Evolutionary conservation across 768 basidiomycete genomes (phyloP).

Genomic region (Gyrodon lividus): DNA sequence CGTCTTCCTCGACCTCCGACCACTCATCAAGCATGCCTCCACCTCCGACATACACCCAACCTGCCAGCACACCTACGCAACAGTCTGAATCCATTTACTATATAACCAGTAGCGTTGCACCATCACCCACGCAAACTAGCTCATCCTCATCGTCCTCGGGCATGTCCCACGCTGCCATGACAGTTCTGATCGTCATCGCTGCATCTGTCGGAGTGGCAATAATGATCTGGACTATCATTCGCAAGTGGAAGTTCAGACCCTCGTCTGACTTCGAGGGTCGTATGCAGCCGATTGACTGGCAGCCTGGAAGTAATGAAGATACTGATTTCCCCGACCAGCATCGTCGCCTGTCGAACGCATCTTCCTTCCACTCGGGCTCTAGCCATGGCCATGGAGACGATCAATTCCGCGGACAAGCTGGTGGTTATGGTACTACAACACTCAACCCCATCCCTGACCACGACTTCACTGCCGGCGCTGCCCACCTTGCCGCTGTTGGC

Average conservation of each 20-base stretch:
- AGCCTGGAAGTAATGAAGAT: conserved; percentile 55
- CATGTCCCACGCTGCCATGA: conserved; percentile 45
- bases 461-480: conserved; percentile 69
- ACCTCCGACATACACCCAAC: conserved; percentile 11
- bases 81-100: conserved; percentile 55
- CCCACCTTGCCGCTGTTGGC: conserved; percentile 62
- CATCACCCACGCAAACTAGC: conserved; percentile 23
- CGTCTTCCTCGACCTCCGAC: conserved; percentile 16
- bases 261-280: conserved; percentile 81
- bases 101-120: conserved; percentile 16
- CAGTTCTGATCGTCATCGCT: conserved; percentile 68
- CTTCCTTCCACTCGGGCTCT: conserved; percentile 64
- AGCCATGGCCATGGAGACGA: conserved; percentile 37
- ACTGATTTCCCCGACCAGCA: conserved; percentile 45
- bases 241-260: conserved; percentile 87
- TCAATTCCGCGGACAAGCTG: conserved; percentile 33
- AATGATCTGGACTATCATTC: conserved; percentile 86
- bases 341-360: conserved; percentile 54
- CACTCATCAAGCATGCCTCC: conserved; percentile 11
- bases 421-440: conserved; percentile 23
- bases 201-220: conserved; percentile 64
- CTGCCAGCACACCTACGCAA: conserved; percentile 33
- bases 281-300: conserved; percentile 87
- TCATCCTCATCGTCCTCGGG: conserved; percentile 33
- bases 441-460: conserved; percentile 62